These are phyloP conservation scores for Nannochloropsis oceanica DNA, from an alignment of 108 stramenopile genomes.

Conservation along the genomic window DNA sequence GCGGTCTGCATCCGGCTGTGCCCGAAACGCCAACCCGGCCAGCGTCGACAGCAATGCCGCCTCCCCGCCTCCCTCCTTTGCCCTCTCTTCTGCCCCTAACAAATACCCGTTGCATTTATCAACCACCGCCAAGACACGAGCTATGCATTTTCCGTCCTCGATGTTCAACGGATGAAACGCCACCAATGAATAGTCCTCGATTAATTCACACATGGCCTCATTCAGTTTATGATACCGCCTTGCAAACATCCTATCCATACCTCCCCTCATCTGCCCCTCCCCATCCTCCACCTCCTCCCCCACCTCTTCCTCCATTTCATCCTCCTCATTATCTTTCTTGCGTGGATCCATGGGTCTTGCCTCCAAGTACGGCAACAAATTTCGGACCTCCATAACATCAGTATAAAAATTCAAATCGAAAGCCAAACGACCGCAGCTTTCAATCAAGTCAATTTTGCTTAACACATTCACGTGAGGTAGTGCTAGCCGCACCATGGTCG, in stretches of 20 bases:
- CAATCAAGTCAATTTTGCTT: slow-evolving; percentile 75
- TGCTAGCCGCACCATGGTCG: slow-evolving; percentile 81
- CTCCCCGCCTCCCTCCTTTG: not conserved
- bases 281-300: not conserved
- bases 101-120: slow-evolving; percentile 45
- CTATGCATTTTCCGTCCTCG: slow-evolving; percentile 34
- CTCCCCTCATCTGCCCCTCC: not conserved
- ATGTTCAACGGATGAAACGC: slow-evolving; percentile 37
- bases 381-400: slow-evolving; percentile 24
- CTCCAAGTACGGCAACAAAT: slow-evolving; percentile 20
- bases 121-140: slow-evolving; percentile 30
- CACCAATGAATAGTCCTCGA: slow-evolving; percentile 42
- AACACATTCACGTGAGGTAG: slow-evolving; percentile 90
- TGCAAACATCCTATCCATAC: not conserved
- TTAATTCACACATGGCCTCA: slow-evolving; percentile 33
- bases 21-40: not conserved
- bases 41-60: not conserved
- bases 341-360: not conserved
- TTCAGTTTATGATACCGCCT: slow-evolving; percentile 20
- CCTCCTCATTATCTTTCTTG: not conserved
- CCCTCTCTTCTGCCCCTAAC: slow-evolving; percentile 8
- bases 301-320: not conserved
- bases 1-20: not conserved
- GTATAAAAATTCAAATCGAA: slow-evolving; percentile 44
- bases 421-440: slow-evolving; percentile 32